Percentiles rank a stretch among this genome's conserved stretches.
Evolutionary conservation across 75 land plant genomes (phyloP).

Genomic region (Cryptomeria japonica): DNA sequence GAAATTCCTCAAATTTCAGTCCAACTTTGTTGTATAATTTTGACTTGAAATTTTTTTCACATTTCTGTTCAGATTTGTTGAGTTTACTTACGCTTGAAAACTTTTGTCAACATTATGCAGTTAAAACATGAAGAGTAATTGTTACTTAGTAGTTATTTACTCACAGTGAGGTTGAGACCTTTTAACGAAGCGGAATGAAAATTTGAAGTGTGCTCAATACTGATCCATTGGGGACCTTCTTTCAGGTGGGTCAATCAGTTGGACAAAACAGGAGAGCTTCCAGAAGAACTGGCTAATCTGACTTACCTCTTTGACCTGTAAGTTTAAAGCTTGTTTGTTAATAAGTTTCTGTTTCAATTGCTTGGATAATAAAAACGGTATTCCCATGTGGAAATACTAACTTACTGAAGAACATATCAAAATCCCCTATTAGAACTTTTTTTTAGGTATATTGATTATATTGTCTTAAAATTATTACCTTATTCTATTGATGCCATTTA

Average conservation of each 20-base stretch:
- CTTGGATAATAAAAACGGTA: neutral
- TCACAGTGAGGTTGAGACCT: too few species aligned
- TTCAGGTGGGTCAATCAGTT: neutral
- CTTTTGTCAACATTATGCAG: too few species aligned
- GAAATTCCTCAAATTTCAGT: too few species aligned
- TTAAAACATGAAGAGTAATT: too few species aligned
- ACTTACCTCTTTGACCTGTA: neutral
- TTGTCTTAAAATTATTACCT: neutral
- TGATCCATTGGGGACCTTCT: neutral
- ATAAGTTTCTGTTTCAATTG: neutral
- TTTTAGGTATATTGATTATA: neutral
- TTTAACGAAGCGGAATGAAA: neutral
- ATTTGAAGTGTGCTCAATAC: neutral
- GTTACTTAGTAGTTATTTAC: too few species aligned
- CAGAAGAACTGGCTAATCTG: conserved; percentile 6
- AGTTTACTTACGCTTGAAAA: too few species aligned
- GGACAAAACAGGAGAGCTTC: conserved; percentile 3
- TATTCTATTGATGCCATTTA: neutral
- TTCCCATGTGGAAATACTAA: neutral
- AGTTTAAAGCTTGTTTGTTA: neutral
- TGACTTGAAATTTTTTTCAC: too few species aligned
- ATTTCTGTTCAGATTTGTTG: too few species aligned
- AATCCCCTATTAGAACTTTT: too few species aligned
- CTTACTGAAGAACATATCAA: too few species aligned
- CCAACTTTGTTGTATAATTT: too few species aligned